These are phyloP conservation scores for Cyamopsis tetragonoloba DNA, from an alignment of 306 rosid species.

Conservation along the genomic window DNA sequence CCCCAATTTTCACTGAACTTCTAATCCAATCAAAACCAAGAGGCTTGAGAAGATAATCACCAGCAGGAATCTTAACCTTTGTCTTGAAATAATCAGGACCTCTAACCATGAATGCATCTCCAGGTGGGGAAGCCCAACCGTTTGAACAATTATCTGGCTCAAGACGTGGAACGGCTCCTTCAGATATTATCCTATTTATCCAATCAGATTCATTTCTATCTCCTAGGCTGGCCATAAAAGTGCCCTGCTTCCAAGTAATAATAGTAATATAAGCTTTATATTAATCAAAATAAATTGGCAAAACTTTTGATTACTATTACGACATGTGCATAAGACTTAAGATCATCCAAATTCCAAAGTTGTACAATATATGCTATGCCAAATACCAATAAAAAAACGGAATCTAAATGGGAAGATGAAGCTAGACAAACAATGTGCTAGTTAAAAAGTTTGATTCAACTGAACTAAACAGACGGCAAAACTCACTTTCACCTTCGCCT, in stretches of 20 bases:
- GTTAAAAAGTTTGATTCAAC: too few relatives aligned
- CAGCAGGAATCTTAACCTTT: constrained; percentile 69
- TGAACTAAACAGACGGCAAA: too few relatives aligned
- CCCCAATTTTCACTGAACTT: constrained; percentile 68
- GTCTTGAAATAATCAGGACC: constrained; percentile 81
- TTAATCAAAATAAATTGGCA: not conserved
- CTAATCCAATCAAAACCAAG: constrained; percentile 92
- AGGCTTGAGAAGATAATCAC: constrained; percentile 70
- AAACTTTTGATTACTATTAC: not conserved
- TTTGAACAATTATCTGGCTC: constrained; percentile 58
- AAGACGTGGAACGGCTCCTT: constrained; percentile 63
- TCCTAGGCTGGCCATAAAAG: constrained; percentile 47
- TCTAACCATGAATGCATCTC: constrained; percentile 72
- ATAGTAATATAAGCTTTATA: constrained; percentile 5
- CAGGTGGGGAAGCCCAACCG: constrained; percentile 89
- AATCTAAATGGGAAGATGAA: not conserved
- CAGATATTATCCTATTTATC: constrained; percentile 65
- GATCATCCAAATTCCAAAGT: not conserved
- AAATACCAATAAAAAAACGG: not conserved
- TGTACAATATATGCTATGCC: not conserved
- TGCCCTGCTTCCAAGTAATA: constrained; percentile 21
- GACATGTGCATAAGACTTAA: not conserved
- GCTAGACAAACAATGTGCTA: not conserved
- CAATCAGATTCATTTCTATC: constrained; percentile 48
- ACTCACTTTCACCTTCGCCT: too few relatives aligned